Percentiles rank a stretch among this genome's conserved stretches.
Evolutionary conservation across 768 basidiomycete species (phyloP).

Genomic region (Trametes meyenii): DNA sequence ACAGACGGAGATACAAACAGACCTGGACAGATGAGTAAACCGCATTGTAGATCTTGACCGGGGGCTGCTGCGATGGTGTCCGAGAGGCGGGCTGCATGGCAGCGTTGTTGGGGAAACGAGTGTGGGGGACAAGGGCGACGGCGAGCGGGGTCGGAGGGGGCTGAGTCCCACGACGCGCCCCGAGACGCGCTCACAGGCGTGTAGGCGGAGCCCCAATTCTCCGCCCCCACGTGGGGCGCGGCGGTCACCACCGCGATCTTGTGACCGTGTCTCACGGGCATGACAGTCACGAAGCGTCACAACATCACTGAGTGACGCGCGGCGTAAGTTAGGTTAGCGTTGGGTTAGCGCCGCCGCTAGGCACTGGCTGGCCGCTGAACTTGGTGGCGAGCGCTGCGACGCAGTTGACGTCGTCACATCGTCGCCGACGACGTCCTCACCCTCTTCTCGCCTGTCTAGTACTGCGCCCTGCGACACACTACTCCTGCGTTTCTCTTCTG

Average conservation of each 20-base stretch:
- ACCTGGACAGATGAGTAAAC: slow-evolving; percentile 91
- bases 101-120: slow-evolving; percentile 11
- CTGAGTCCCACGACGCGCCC: slow-evolving; percentile 30
- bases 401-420: slow-evolving; percentile 17
- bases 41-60: slow-evolving; percentile 89
- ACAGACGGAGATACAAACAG: slow-evolving; percentile 24
- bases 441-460: background rate
- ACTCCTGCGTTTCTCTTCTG: background rate
- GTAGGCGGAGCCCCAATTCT: slow-evolving; percentile 25
- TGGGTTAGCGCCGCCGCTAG: too few species aligned
- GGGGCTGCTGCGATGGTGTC: slow-evolving; percentile 36
- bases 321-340: too few species aligned
- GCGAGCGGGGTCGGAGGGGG: slow-evolving; percentile 8
- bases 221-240: slow-evolving; percentile 15
- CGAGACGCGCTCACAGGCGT: slow-evolving; percentile 31
- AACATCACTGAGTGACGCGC: slow-evolving; percentile 1
- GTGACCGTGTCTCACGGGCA: slow-evolving; percentile 17
- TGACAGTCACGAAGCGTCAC: slow-evolving; percentile 11
- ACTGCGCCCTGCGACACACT: background rate
- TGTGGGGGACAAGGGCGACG: slow-evolving; percentile 24
- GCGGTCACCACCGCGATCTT: slow-evolving; percentile 26
- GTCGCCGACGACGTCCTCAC: slow-evolving; percentile 1
- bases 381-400: slow-evolving; percentile 1
- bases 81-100: slow-evolving; percentile 35
- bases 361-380: background rate